Percentiles rank a stretch among this genome's conserved stretches.
Evolutionary conservation across 208 protist species (phyloP).

Genomic region (Acanthamoeba royreba): DNA sequence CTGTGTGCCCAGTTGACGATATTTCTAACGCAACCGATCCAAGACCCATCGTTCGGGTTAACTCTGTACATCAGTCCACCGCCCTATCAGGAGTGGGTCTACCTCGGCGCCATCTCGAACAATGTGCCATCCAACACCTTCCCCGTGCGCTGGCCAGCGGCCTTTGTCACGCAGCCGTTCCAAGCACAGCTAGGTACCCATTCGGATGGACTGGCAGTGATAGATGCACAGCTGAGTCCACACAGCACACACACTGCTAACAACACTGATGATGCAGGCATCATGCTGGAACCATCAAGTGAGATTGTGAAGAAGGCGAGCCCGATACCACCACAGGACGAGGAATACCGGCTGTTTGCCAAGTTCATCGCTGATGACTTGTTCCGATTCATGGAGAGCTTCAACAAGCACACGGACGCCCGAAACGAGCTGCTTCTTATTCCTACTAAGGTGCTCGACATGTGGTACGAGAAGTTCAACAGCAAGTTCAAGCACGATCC

Average conservation of each 20-base stretch:
- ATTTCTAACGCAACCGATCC: slow-evolving; percentile 25
- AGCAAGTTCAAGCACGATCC: background rate
- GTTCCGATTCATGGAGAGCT: slow-evolving; percentile 50
- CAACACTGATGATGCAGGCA: background rate
- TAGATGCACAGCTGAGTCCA: background rate
- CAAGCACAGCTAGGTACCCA: slow-evolving; percentile 19
- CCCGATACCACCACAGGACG: slow-evolving; percentile 9
- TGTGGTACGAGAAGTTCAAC: slow-evolving; percentile 48
- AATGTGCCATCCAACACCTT: background rate
- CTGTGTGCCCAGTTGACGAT: background rate
- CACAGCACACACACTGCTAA: background rate
- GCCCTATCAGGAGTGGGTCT: background rate
- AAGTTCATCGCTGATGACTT: slow-evolving; percentile 40
- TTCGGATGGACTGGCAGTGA: background rate
- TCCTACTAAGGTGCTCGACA: slow-evolving; percentile 42
- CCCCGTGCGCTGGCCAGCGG: slow-evolving; percentile 3
- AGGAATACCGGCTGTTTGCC: slow-evolving; percentile 18
- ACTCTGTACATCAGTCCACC: slow-evolving; percentile 34
- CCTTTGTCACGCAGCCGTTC: background rate
- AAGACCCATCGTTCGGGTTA: background rate
- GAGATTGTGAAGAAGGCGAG: slow-evolving; percentile 27
- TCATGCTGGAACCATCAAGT: background rate
- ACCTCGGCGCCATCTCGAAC: background rate
- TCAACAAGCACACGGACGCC: slow-evolving; percentile 34
- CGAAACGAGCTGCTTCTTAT: slow-evolving; percentile 10